These are phyloP conservation scores for Trichosanthes cucumerina DNA, from an alignment of 306 rosid genomes.

Conservation along the genomic window DNA sequence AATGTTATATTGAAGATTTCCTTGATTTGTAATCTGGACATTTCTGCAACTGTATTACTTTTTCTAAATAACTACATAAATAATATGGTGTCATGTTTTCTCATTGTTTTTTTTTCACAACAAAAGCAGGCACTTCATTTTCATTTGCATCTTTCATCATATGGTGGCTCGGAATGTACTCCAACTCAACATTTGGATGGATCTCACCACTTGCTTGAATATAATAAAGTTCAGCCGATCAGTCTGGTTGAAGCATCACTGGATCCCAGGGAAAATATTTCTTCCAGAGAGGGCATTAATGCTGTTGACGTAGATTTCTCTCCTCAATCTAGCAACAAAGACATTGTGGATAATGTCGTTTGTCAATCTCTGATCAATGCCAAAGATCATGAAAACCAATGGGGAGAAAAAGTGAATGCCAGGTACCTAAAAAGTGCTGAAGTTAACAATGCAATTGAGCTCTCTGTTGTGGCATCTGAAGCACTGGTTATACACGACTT, in stretches of 20 bases:
- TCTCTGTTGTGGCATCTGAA: constrained; percentile 79
- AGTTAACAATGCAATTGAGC: constrained; percentile 51
- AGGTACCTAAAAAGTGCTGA: constrained; percentile 28
- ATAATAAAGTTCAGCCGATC: constrained; percentile 19
- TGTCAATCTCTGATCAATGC: constrained; percentile 20
- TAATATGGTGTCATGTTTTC: background rate
- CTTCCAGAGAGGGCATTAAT: constrained; percentile 3
- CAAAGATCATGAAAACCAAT: constrained; percentile 20
- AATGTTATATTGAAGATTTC: background rate
- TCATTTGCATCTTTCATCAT: constrained; percentile 55
- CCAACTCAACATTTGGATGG: constrained; percentile 33
- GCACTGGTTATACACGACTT: constrained; percentile 73
- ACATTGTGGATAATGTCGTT: constrained; percentile 20
- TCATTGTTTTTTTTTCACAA: background rate
- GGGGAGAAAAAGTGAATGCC: constrained; percentile 22
- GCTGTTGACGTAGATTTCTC: constrained; percentile 22
- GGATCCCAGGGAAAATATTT: constrained; percentile 24
- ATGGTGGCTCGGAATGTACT: constrained; percentile 29
- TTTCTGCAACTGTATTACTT: background rate
- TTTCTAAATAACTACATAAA: background rate
- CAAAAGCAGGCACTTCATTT: constrained; percentile 49
- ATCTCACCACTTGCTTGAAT: constrained; percentile 25
- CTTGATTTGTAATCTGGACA: background rate
- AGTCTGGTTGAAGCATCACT: constrained; percentile 26
- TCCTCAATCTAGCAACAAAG: constrained; percentile 17